Evolutionary conservation across 2,329 filamentous ascomycete genomes (phyloP).

Genomic region (Grosmannia serpens): DNA sequence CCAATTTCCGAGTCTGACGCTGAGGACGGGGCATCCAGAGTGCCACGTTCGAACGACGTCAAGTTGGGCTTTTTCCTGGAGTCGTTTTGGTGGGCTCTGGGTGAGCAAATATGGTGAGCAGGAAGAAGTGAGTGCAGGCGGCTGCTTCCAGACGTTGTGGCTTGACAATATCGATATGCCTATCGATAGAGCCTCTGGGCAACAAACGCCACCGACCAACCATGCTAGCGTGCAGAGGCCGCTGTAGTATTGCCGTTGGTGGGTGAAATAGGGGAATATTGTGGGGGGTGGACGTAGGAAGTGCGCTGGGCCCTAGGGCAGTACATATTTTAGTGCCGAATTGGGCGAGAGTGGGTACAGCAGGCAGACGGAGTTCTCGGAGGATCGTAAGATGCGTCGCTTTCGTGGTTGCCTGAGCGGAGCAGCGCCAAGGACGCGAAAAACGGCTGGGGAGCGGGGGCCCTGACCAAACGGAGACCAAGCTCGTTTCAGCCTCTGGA

Average conservation of each 20-base stretch:
- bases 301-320: not conserved
- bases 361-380: not conserved
- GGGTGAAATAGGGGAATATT: not conserved
- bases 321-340: not conserved
- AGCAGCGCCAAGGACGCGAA: not conserved
- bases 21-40: not conserved
- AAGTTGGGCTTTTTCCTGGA: not conserved
- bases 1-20: not conserved
- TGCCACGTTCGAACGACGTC: not conserved
- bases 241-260: not conserved
- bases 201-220: not conserved
- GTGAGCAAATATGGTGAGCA: not conserved
- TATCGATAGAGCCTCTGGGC: not conserved
- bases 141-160: not conserved
- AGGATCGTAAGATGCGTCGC: not conserved
- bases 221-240: not conserved
- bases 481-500: not conserved
- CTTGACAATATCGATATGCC: not conserved
- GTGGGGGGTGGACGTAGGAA: not conserved
- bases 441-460: not conserved
- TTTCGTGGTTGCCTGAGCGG: not conserved
- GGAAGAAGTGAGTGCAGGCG: not conserved
- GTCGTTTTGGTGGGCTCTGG: not conserved
- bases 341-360: not conserved
- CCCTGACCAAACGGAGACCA: not conserved